Evolutionary conservation across 805 yeast species (phyloP), one percentile per base, ranked within the genome.

Genomic region (Hanseniaspora osmophila): DNA sequence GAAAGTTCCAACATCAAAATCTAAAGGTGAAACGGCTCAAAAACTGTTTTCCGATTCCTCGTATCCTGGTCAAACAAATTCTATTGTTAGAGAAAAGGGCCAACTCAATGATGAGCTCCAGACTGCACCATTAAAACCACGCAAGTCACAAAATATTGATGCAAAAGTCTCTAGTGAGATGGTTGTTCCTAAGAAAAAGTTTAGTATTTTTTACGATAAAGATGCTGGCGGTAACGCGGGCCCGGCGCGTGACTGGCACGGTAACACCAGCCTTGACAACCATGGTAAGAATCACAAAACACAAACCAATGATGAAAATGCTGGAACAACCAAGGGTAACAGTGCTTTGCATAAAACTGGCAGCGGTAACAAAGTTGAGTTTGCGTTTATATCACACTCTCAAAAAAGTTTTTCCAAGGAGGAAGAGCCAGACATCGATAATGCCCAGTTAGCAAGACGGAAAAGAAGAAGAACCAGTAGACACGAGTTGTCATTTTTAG

Each of bases 381-480:
- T 79, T 64, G 96, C 96, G 15, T 90, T 90, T 64, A 90, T 90
- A 52, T 79, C 94, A 18, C 97, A 90, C 63, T 85, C 95, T 7
- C 94, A 87, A 29, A 78, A 86, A 16, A 84, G 96, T 0, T 90
- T 79, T 59, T 87, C 94, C 13, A 69, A 76, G 2, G 43, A 43
- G n/a, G 81, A 80, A 49, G 94, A 84, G 58, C 94, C 95, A 2
- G 65, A 74, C 6, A 85, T 86, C 47, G 96, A 87, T 63, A 85
- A 88, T 58, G 86, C 86, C n/a, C 87, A 87, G 42, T 68, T 88
- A 48, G 96, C 95, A 1, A 79, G 97, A 54, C 78, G 96, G 47
- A 90, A 90, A 61, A 77, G 98, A 65, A 78, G 98, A 66, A 81
- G 97, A 68, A 92, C 98, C 1, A 80, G 94, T 1, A 92, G 94